Percentiles rank a stretch among this genome's conserved stretches.
Conservation (phyloP, 75 land plant genomes). For the Selaginella tamariscina region DNA sequence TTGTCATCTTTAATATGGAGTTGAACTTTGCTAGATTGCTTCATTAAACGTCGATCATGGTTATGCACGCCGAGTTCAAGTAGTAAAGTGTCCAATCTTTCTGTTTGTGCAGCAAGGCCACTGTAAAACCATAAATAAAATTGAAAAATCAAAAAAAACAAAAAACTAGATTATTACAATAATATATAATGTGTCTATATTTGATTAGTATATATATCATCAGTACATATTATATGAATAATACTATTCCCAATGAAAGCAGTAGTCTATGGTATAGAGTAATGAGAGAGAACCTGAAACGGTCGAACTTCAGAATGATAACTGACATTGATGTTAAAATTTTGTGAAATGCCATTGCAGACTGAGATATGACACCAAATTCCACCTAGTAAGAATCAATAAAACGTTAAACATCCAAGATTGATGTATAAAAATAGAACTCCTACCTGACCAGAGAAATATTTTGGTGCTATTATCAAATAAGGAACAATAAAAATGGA, state of each 20-base stretch:
- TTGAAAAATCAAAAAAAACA: not conserved
- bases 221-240: no score
- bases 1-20: not conserved
- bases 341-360: slow-evolving; percentile 33
- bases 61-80: slow-evolving; percentile 1
- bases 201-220: no score
- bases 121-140: slow-evolving; percentile 16
- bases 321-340: slow-evolving; percentile 33
- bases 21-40: not conserved
- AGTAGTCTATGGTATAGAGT: no score
- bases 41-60: not conserved
- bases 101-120: slow-evolving; percentile 48
- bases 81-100: slow-evolving; percentile 36
- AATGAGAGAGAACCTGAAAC: slow-evolving; percentile 41
- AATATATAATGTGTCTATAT: no score
- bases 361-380: slow-evolving; percentile 42
- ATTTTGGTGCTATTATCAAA: slow-evolving; percentile 40
- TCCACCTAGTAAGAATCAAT: slow-evolving; percentile 39
- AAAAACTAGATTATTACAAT: no score
- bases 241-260: no score
- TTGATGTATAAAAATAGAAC: not conserved
- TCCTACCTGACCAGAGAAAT: slow-evolving; percentile 35
- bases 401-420: not conserved
- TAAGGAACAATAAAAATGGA: slow-evolving; percentile 36
- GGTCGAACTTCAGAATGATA: slow-evolving; percentile 37